Percentiles rank a stretch among this genome's conserved stretches.
These are phyloP conservation scores for Monosporascus cannonballus DNA, from an alignment of 2,329 filamentous ascomycete genomes.

Conservation along the genomic window DNA sequence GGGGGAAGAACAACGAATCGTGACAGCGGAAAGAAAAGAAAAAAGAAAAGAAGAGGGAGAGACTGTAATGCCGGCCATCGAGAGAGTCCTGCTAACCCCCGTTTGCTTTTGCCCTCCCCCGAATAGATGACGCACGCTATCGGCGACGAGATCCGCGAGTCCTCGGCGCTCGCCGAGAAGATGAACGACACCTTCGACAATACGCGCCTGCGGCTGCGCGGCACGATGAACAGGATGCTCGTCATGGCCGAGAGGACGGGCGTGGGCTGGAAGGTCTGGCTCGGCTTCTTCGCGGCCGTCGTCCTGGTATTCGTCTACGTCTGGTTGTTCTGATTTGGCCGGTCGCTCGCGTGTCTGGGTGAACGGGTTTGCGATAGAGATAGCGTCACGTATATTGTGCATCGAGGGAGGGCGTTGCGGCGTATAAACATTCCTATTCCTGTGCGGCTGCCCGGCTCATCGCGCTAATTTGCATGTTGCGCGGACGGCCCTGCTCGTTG, in stretches of 20 bases:
- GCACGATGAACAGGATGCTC: constrained; percentile 97
- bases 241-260: constrained; percentile 91
- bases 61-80: not conserved
- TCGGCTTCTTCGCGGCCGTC: constrained; percentile 80
- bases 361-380: not conserved
- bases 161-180: constrained; percentile 79
- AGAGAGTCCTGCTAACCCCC: too few relatives aligned
- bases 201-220: constrained; percentile 71
- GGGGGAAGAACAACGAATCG: constrained; percentile 7
- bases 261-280: constrained; percentile 93
- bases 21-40: not conserved
- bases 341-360: not conserved
- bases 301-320: constrained; percentile 84
- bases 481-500: not conserved
- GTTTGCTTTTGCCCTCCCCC: too few relatives aligned
- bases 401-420: constrained; percentile 6
- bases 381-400: not conserved
- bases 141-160: constrained; percentile 90
- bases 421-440: not conserved
- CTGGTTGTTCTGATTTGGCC: constrained; percentile 65
- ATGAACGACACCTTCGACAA: constrained; percentile 95
- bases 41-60: not conserved
- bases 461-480: too few relatives aligned
- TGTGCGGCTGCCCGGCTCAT: not conserved
- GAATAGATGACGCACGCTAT: constrained; percentile 81